Base-by-base conservation (phyloP, 1,284 basidiomycete genomes). In the Puccinia hordei region DNA sequence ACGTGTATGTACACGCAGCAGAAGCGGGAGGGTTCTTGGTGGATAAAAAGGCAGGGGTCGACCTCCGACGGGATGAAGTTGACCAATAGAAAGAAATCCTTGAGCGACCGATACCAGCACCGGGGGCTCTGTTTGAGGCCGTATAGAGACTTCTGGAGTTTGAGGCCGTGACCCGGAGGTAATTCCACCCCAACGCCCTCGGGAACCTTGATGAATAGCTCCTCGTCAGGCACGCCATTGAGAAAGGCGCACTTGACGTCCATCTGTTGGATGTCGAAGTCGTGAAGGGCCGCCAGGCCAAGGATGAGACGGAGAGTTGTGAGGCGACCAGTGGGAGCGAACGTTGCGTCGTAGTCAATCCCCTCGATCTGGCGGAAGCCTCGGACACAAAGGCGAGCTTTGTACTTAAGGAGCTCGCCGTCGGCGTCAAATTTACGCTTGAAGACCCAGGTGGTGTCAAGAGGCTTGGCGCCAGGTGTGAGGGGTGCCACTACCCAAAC, bases 261-360 rank as follows among this genome's bases (percentile, higher is more conserved):
- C 73, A 74, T 74, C 30, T 74, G 73, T 15, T 74, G 57, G 53
- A 74, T 63, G 22, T 35, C 24, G 24, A 74, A 63, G 13, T 74
- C n/a, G 8, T 63, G n/a, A 30, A 22, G 6, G 22, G 53, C 55
- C 0, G 33, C 35, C 0, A 74, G 30, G n/a, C 30, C 24, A 0
- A 74, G 53, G 19, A 74, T 1, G 0, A 63, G 0, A 0, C 51
- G 38, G 17, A 46, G 17, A 3, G 73, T 53, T 15, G 59, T 15
- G 2, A 63, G 59, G 0, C 53, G 38, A 2, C 33, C 30, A 2
- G 73, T 74, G 1, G 73, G 73, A 1, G 73, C 13, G 27, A 74
- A 63, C 0, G 24, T 44, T 15, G n/a, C 17, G 27, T 24, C 6
- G 38, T 74, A 74, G 38, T 61, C 27, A 8, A 41, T 10, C 0